phyloP scores from a whole-genome alignment of 2,329 filamentous ascomycete genomes.

The Fusarium odoratissimum region DNA sequence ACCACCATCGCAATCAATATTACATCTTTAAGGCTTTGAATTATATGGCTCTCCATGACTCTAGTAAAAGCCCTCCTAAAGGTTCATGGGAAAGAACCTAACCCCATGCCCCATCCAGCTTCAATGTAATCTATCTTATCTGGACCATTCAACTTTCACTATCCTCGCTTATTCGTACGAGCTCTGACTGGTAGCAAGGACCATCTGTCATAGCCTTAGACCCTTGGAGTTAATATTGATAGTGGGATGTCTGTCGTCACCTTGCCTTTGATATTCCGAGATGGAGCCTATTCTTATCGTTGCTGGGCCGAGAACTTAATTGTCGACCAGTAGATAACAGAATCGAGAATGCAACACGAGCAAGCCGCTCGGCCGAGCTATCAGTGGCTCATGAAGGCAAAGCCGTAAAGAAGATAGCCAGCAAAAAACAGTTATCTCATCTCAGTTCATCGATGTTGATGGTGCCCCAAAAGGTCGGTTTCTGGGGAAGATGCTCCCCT shows the following conservation, averaged over 20 bases:
- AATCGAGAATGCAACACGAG: slow-evolving; percentile 10
- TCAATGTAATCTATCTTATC: slow-evolving; percentile 11
- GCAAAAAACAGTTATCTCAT: slow-evolving; percentile 36
- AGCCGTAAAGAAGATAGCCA: slow-evolving; percentile 30
- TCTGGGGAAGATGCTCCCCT: slow-evolving; percentile 47
- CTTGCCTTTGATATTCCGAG: slow-evolving; percentile 17
- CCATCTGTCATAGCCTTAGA: slow-evolving; percentile 18
- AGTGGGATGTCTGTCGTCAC: slow-evolving; percentile 41
- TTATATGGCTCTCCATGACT: not conserved
- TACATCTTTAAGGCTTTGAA: not conserved
- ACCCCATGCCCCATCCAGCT: not conserved
- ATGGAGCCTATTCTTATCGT: slow-evolving; percentile 28
- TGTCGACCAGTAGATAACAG: slow-evolving; percentile 35
- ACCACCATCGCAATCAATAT: not conserved
- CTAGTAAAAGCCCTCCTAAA: not conserved
- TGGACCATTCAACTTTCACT: slow-evolving; percentile 9
- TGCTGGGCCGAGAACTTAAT: slow-evolving; percentile 26
- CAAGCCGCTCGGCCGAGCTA: slow-evolving; percentile 45
- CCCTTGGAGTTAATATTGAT: slow-evolving; percentile 7
- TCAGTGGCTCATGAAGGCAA: slow-evolving; percentile 37
- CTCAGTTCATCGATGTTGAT: slow-evolving; percentile 36
- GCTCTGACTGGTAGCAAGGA: slow-evolving; percentile 29
- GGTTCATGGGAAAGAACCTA: not conserved
- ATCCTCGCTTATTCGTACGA: slow-evolving; percentile 24
- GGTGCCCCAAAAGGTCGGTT: slow-evolving; percentile 48